Evolutionary conservation across 306 rosid species (phyloP).

Genomic region (Vicia villosa): DNA sequence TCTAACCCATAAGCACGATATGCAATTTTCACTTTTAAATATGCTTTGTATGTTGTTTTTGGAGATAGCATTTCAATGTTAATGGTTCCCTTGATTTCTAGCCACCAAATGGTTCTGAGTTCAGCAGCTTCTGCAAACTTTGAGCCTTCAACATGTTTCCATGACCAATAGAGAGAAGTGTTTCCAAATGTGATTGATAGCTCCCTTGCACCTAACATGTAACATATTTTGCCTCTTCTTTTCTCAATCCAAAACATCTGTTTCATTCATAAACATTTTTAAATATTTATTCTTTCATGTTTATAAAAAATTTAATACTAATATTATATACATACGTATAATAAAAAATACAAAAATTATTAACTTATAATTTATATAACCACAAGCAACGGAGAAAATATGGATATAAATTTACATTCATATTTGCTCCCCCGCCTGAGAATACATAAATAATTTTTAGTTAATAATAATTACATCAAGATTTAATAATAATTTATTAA

Average conservation of each 20-base stretch:
- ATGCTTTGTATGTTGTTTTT: constrained; percentile 52
- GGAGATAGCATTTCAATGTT: constrained; percentile 54
- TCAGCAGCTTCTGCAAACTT: constrained; percentile 74
- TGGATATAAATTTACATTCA: constrained; percentile 61
- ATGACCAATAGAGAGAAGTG: constrained; percentile 66
- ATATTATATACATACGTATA: too few species aligned
- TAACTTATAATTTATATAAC: constrained; percentile 35
- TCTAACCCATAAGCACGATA: constrained; percentile 74
- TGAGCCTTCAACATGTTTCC: constrained; percentile 61
- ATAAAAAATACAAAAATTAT: neutral
- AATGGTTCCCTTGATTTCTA: constrained; percentile 54
- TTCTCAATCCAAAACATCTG: constrained; percentile 62
- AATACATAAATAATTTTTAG: constrained; percentile 41
- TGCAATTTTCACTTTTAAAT: constrained; percentile 56
- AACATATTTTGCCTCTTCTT: constrained; percentile 55
- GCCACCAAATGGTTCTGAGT: constrained; percentile 72
- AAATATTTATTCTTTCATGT: too few species aligned
- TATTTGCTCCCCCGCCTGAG: constrained; percentile 90
- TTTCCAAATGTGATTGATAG: constrained; percentile 64
- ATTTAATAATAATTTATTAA: neutral
- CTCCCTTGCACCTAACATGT: constrained; percentile 65
- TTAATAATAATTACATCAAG: neutral
- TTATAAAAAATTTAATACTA: too few species aligned
- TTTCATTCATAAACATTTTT: neutral
- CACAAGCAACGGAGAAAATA: constrained; percentile 60